These are phyloP conservation scores for Geoglossum glabrum DNA, from an alignment of 495 filamentous ascomycete genomes.

Conservation along the genomic window DNA sequence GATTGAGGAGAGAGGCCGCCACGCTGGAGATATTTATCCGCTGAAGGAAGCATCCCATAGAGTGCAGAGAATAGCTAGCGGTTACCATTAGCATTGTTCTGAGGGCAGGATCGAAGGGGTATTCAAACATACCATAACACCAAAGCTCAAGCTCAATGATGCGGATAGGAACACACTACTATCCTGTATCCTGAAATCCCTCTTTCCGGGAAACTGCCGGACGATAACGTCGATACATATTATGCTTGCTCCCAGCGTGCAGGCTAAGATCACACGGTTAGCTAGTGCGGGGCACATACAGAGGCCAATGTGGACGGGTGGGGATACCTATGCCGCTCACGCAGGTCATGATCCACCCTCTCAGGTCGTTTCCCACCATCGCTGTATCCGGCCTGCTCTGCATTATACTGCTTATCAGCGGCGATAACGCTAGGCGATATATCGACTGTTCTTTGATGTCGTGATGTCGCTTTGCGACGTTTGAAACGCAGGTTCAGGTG, in stretches of 20 bases:
- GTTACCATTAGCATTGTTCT: not conserved
- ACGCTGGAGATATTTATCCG: slow-evolving; percentile 50
- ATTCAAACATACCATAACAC: slow-evolving; percentile 72
- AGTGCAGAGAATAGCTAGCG: slow-evolving; percentile 74
- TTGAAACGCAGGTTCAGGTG: too few species aligned
- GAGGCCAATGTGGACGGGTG: not conserved
- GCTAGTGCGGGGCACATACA: slow-evolving; percentile 11
- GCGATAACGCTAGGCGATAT: not conserved
- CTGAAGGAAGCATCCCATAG: slow-evolving; percentile 82
- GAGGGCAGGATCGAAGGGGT: too few species aligned
- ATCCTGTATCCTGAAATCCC: slow-evolving; percentile 69
- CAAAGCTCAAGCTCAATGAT: slow-evolving; percentile 81
- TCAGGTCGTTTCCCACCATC: slow-evolving; percentile 54
- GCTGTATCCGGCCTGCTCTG: slow-evolving; percentile 13
- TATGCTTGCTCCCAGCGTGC: slow-evolving; percentile 58
- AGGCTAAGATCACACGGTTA: slow-evolving; percentile 30
- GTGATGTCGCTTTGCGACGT: too few species aligned
- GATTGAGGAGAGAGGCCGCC: slow-evolving; percentile 41
- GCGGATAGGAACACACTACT: slow-evolving; percentile 73
- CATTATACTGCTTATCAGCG: not conserved
- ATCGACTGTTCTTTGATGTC: not conserved
- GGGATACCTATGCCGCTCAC: slow-evolving; percentile 56
- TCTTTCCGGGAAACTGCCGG: slow-evolving; percentile 46
- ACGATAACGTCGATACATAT: slow-evolving; percentile 72
- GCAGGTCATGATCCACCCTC: slow-evolving; percentile 82